Conservation (phyloP, 2,329 filamentous ascomycete genomes). For the Talaromyces sp. region DNA sequence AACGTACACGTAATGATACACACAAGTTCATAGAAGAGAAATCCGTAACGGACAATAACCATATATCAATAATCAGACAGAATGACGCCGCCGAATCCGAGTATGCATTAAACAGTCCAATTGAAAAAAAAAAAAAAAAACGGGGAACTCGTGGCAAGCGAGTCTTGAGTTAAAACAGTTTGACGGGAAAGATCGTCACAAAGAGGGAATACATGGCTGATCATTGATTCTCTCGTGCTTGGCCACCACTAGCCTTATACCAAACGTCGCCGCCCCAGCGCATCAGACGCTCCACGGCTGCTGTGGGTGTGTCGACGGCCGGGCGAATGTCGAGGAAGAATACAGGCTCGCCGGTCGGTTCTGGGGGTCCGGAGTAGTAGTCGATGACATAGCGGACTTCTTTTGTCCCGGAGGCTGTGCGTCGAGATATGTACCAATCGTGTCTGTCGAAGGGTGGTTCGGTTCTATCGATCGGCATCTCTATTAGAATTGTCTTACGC, state of each 20-base stretch:
- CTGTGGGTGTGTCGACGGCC: conserved; percentile 73
- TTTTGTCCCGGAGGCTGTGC: conserved; percentile 60
- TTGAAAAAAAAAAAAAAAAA: too few species aligned
- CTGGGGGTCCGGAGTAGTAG: conserved; percentile 81
- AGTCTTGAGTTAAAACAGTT: not conserved
- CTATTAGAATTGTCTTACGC: not conserved
- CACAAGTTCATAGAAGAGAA: not conserved
- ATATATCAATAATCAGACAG: conserved; percentile 14
- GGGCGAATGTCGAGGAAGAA: conserved; percentile 95
- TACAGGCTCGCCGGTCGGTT: conserved; percentile 81
- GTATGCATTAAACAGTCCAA: not conserved
- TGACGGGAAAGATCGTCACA: not conserved
- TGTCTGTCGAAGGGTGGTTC: conserved; percentile 92
- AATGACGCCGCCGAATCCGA: not conserved
- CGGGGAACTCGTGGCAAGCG: not conserved
- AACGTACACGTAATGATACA: not conserved
- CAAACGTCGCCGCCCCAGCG: conserved; percentile 91
- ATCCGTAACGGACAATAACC: not conserved
- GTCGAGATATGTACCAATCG: conserved; percentile 87
- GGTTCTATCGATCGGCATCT: conserved; percentile 52
- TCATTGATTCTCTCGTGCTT: conserved; percentile 36
- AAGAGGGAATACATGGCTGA: not conserved
- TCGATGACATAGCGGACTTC: conserved; percentile 95
- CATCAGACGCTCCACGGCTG: conserved; percentile 74
- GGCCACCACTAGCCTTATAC: conserved; percentile 79